Base-by-base conservation (phyloP, 768 basidiomycete species). In the Boletus insuetus region DNA sequence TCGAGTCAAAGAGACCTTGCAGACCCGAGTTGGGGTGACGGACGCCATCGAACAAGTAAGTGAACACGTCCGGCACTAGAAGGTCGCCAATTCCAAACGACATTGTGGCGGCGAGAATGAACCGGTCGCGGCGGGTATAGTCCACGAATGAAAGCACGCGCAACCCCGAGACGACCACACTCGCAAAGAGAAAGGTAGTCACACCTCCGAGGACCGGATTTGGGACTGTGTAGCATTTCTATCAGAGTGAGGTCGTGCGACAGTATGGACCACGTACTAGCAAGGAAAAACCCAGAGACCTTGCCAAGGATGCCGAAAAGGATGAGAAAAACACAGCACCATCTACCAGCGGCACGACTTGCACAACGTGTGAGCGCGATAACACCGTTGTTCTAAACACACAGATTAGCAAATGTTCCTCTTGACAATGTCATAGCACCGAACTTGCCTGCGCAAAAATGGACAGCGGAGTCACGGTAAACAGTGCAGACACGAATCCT, bases 351-450 rank as follows among this genome's bases (percentile, higher is more conserved):
- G 4, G 77, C 74, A 31, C 88, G 81, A 67, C 88, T 92, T 6
- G 91, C 91, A 60, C 91, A 93, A 1, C 89, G 85, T 0, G 92
- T 93, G 55, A 94, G 82, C 17, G 85, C 86, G 45, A 93, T 92
- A 32, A 89, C 87, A 37, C 88, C 88, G 62, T 89, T 90, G 64
- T 91, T 91, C 77, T 89, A 67, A 10, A n/a, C 24, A 19, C 13
- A 6, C 1, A 17, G 4, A 8, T 55, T 3, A 51, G 42, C 24
- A 3, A 49, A 7, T 2, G 6, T 13, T 42, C 9, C 1, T 13
- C 16, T 39, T 11, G 37, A 37, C 32, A 6, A 4, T 35, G 16
- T 22, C 6, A 50, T 20, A 1, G 7, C 2, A 17, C 9, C 11
- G 14, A 20, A 44, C 55, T 37, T 32, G 75, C 80, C 74, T 82